Base-by-base conservation (phyloP, 148 eudicot species). In the Rhododendron williamsianum region DNA sequence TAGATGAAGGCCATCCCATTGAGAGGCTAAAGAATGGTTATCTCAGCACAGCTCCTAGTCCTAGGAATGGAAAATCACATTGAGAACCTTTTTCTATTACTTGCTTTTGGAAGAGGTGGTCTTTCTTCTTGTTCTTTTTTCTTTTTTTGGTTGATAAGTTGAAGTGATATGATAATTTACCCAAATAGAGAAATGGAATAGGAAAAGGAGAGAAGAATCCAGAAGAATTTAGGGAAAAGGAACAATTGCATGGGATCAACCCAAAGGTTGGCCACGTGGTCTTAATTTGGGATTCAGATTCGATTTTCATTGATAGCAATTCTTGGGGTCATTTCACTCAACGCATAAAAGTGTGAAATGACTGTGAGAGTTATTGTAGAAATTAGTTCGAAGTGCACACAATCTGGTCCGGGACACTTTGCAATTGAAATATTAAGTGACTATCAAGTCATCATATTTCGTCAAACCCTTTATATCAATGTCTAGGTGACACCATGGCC, bases 401-500 rank as follows among this genome's bases (percentile, higher is more conserved):
- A 51, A 51, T 10, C 3, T 51, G 0, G 0, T 51, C 0, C 3
- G 3, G 9, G 0, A 51, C 54, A 51, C 15, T 51, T 51, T 51
- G 54, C 15, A 16, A 54, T 54, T 12, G 4, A 16, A 18, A 54
- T 54, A 12, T 52, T 52, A 16, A 54, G 60, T 54, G 21, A 54
- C 58, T 63, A 4, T 63, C 69, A 9, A 21, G 3, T 63, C 30
- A n/a, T 63, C 30, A 63, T 9, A 63, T 56, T 6, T 41, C 56
- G 25, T 54, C 54, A 82, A 41, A 43, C n/a, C 18, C 56, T 36
- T 25, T 82, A 25, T 67, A 35, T 67, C 84, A 82, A 82, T 82
- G 76, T 65, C 84, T 10, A 46, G 3, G 58, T 38, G 72, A 67
- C 52, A 69, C 6, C 3, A 45, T 67, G 78, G 69, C 78, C 85